Evolutionary conservation across 192 early-diverging fungal genomes (phyloP).

Genomic region (Martensiomyces pterosporus): DNA sequence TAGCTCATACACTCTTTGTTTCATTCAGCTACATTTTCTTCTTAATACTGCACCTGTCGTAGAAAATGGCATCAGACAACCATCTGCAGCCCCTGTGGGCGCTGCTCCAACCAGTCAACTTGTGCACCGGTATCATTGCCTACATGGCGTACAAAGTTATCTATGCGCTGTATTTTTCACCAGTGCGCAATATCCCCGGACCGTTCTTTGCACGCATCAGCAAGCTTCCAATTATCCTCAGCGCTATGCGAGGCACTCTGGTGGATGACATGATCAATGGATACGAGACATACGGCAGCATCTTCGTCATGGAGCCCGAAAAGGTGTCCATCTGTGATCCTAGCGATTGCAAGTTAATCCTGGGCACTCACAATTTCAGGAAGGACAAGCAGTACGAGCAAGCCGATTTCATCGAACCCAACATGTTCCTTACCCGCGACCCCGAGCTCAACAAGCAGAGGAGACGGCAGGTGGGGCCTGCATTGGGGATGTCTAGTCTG

Average conservation of each 20-base stretch:
- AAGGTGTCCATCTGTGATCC: slow-evolving; percentile 34
- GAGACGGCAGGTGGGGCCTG: slow-evolving; percentile 33
- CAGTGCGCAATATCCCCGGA: slow-evolving; percentile 26
- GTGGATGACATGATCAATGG: slow-evolving; percentile 26
- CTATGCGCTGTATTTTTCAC: slow-evolving; percentile 24
- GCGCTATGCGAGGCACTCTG: slow-evolving; percentile 7
- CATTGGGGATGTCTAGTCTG: too few species aligned
- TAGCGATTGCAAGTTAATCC: slow-evolving; percentile 21
- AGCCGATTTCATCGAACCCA: too few species aligned
- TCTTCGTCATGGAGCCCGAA: slow-evolving; percentile 26
- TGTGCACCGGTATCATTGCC: too few species aligned
- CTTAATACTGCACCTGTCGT: too few species aligned
- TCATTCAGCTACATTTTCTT: too few species aligned
- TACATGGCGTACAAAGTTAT: too few species aligned
- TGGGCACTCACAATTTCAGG: slow-evolving; percentile 20
- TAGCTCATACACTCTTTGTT: too few species aligned
- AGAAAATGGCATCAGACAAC: too few species aligned
- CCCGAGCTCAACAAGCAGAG: too few species aligned
- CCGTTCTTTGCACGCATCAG: slow-evolving; percentile 17
- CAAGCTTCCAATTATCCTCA: slow-evolving; percentile 8
- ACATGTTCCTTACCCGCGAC: too few species aligned
- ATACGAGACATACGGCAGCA: slow-evolving; percentile 16
- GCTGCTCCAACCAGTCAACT: too few species aligned
- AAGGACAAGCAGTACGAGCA: slow-evolving; percentile 30
- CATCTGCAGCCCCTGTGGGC: too few species aligned